Conservation (phyloP, 257 asterid species). For the Fraxinus anomala region DNA sequence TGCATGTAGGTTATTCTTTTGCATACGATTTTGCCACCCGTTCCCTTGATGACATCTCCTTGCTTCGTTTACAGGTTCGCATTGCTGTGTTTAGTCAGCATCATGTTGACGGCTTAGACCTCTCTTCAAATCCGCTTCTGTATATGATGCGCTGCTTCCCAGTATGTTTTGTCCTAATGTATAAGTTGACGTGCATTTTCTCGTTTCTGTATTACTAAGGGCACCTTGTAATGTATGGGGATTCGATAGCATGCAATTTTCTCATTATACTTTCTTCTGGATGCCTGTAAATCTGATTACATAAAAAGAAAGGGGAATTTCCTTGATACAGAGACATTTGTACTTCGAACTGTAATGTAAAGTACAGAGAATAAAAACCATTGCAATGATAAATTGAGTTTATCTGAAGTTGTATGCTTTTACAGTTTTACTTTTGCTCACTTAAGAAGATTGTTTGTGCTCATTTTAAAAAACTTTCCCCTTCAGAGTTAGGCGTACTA, state of each 20-base stretch:
- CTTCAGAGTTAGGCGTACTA: not conserved
- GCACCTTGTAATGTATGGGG: constrained; percentile 14
- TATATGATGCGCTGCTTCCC: constrained; percentile 99
- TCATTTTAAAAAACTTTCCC: constrained; percentile 3
- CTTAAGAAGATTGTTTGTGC: constrained; percentile 9
- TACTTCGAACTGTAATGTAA: constrained; percentile 10
- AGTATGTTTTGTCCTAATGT: constrained; percentile 43
- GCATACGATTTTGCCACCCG: not conserved
- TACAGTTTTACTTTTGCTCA: constrained; percentile 3
- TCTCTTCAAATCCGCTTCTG: constrained; percentile 94
- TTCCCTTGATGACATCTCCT: constrained; percentile 12
- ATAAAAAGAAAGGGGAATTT: not conserved
- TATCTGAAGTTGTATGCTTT: constrained; percentile 8
- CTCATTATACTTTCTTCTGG: not conserved
- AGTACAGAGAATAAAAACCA: constrained; percentile 8
- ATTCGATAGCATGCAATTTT: constrained; percentile 9
- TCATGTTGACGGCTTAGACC: constrained; percentile 96
- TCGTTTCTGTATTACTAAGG: constrained; percentile 1
- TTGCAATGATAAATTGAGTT: constrained; percentile 8
- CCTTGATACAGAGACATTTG: constrained; percentile 10
- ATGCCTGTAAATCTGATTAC: not conserved
- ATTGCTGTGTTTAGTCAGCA: constrained; percentile 97
- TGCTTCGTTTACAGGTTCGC: constrained; percentile 62
- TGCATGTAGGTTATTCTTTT: constrained; percentile 12
- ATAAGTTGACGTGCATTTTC: constrained; percentile 13